Evolutionary conservation across 176 grass and related monocot genomes (phyloP).

Genomic region (Oryza australiensis): DNA sequence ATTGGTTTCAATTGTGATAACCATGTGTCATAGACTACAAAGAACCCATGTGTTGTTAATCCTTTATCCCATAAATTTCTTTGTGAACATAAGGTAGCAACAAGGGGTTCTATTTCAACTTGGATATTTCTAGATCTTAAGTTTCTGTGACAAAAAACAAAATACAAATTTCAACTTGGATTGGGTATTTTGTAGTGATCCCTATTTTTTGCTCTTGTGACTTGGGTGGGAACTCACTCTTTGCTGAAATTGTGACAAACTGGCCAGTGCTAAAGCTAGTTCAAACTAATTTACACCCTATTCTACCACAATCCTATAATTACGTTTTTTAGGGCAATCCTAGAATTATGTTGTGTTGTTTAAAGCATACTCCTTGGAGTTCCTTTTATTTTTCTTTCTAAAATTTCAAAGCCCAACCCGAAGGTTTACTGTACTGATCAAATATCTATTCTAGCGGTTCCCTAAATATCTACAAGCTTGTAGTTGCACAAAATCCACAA

Average conservation of each 20-base stretch:
- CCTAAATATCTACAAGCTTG: neutral
- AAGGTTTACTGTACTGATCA: neutral
- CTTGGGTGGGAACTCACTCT: neutral
- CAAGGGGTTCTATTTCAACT: no score
- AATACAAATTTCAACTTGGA: neutral
- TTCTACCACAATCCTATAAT: neutral
- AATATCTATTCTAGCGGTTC: neutral
- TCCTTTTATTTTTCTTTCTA: neutral
- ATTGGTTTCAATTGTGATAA: neutral
- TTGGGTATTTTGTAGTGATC: neutral
- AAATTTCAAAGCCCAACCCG: neutral
- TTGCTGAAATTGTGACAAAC: neutral
- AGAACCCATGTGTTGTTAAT: neutral
- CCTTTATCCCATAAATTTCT: neutral
- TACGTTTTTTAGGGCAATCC: neutral
- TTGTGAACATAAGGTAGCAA: neutral
- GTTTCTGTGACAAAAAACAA: neutral
- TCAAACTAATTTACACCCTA: neutral
- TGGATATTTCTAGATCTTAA: neutral
- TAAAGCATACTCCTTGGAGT: neutral
- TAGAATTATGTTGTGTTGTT: neutral
- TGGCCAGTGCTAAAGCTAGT: neutral
- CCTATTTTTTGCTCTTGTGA: neutral
- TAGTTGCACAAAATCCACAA: neutral
- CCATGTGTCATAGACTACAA: conserved; percentile 7